Conservation (phyloP, 2,329 filamentous ascomycete genomes). For the Aspergillus neoniger region DNA sequence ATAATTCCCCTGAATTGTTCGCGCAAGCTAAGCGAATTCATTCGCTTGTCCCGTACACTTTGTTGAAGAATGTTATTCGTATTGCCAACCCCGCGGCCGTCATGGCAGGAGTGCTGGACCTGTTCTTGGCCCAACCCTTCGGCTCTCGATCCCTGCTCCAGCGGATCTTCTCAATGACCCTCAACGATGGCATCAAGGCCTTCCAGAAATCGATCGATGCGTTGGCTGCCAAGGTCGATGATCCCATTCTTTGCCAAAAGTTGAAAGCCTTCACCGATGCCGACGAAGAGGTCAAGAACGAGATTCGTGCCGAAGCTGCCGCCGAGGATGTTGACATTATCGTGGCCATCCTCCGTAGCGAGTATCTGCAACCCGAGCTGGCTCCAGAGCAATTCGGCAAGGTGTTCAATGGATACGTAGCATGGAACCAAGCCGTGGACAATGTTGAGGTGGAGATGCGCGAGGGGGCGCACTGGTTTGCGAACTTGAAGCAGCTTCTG, state of each 20-base stretch:
- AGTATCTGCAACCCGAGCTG: constrained; percentile 71
- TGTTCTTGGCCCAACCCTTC: constrained; percentile 95
- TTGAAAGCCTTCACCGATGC: constrained; percentile 76
- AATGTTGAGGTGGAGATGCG: constrained; percentile 83
- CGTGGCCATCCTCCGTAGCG: constrained; percentile 79
- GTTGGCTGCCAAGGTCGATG: constrained; percentile 75
- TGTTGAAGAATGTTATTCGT: constrained; percentile 95
- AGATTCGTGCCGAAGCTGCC: constrained; percentile 72
- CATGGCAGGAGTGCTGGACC: constrained; percentile 91
- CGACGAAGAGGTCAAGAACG: constrained; percentile 71
- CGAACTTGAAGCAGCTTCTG: constrained; percentile 88
- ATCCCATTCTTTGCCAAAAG: constrained; percentile 76
- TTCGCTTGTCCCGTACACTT: constrained; percentile 86
- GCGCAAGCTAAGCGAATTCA: constrained; percentile 93
- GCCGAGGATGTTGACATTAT: constrained; percentile 79
- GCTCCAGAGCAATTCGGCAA: constrained; percentile 74
- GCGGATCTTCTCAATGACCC: constrained; percentile 86
- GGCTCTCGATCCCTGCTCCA: constrained; percentile 88
- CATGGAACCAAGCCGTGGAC: constrained; percentile 92
- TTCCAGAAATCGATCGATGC: constrained; percentile 86
- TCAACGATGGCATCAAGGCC: constrained; percentile 84
- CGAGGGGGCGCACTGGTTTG: constrained; percentile 87
- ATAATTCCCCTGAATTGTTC: constrained; percentile 96
- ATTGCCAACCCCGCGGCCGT: constrained; percentile 95
- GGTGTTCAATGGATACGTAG: constrained; percentile 92